Evolutionary conservation across 805 yeast genomes (phyloP).

Genomic region (Wickerhamomyces bovis): DNA sequence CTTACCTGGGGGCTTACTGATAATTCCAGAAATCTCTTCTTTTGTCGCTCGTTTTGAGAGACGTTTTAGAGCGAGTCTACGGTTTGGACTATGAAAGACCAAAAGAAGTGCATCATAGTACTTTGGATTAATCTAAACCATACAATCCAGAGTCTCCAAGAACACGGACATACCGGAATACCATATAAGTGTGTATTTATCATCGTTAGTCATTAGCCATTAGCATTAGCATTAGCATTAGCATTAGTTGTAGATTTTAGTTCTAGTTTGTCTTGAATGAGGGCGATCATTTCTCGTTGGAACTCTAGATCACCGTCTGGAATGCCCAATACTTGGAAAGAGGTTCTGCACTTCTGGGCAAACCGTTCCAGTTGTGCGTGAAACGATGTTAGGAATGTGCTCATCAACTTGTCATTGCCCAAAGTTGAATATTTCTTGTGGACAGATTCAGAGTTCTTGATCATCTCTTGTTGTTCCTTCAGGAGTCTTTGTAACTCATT

Average conservation of each 20-base stretch:
- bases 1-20: neutral
- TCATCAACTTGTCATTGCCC: neutral
- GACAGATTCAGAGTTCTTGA: neutral
- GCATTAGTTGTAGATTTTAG: too few relatives aligned
- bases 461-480: neutral
- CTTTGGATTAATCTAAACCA: constrained; percentile 15
- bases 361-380: neutral
- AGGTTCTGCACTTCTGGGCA: neutral
- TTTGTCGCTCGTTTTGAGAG: constrained; percentile 19
- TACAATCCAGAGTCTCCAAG: constrained; percentile 27
- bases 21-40: constrained; percentile 12
- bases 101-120: constrained; percentile 25
- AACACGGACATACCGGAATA: constrained; percentile 18
- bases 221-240: too few relatives aligned
- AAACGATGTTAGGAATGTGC: neutral
- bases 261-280: neutral
- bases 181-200: neutral
- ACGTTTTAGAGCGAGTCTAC: constrained; percentile 12
- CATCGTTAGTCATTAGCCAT: too few relatives aligned
- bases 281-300: neutral
- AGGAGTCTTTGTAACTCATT: neutral
- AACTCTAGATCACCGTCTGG: neutral
- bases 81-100: constrained; percentile 2
- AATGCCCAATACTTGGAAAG: neutral
- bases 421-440: too few relatives aligned